These are phyloP conservation scores for Pythium graminicola DNA, from an alignment of 352 stramenopile genomes.

Conservation along the genomic window DNA sequence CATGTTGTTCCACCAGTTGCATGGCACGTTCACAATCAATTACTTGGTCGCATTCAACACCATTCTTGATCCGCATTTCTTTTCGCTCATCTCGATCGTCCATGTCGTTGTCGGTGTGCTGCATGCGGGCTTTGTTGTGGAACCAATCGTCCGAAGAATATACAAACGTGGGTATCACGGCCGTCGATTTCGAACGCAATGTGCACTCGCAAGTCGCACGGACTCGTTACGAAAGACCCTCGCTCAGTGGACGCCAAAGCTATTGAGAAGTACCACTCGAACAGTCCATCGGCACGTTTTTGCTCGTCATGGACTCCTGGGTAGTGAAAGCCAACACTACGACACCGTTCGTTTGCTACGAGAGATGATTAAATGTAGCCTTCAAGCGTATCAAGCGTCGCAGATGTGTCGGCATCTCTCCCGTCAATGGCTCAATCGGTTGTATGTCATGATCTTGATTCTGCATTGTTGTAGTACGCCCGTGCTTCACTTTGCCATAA, in stretches of 20 bases:
- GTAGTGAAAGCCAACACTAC: conserved; percentile 22
- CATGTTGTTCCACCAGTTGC: background rate
- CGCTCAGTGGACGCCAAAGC: too few species aligned
- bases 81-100: background rate
- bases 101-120: background rate
- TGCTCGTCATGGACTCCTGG: conserved; percentile 5
- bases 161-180: too few species aligned
- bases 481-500: conserved; percentile 17
- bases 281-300: too few species aligned
- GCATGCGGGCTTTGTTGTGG: background rate
- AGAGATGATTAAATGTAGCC: conserved; percentile 11
- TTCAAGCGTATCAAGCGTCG: conserved; percentile 22
- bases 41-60: background rate
- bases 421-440: conserved; percentile 18
- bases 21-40: background rate
- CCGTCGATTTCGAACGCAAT: too few species aligned
- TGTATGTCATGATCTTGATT: conserved; percentile 19
- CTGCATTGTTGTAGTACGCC: conserved; percentile 23
- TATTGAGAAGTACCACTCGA: too few species aligned
- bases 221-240: too few species aligned
- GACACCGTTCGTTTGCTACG: conserved; percentile 8
- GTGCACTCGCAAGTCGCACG: too few species aligned
- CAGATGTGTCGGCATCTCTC: conserved; percentile 20
- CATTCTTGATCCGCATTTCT: background rate
- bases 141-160: background rate